Conservation (phyloP, 2,329 filamentous ascomycete genomes). For the Pseudogymnoascus pannorum region DNA sequence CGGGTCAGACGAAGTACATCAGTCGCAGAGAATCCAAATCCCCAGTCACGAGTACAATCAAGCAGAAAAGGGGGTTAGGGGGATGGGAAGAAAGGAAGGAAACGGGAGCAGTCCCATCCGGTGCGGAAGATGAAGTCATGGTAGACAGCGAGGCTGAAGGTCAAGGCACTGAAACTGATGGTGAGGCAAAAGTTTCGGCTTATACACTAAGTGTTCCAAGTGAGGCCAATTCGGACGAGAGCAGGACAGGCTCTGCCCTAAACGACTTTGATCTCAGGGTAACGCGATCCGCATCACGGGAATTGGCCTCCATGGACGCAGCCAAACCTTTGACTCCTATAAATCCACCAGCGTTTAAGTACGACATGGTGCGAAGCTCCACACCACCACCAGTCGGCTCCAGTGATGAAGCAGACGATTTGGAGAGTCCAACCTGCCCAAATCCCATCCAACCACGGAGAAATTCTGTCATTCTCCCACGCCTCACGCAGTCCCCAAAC, state of each 20-base stretch:
- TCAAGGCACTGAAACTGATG: background rate
- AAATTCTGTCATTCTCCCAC: background rate
- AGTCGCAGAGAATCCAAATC: constrained; percentile 2
- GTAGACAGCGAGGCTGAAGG: background rate
- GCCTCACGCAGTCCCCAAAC: background rate
- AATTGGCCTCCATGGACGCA: background rate
- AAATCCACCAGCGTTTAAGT: background rate
- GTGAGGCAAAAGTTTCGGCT: background rate
- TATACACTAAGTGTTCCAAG: background rate
- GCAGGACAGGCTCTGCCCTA: background rate
- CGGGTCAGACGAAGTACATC: background rate
- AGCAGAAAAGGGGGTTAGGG: background rate
- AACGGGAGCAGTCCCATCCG: background rate
- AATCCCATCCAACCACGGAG: background rate
- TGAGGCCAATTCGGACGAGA: background rate
- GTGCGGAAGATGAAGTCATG: background rate
- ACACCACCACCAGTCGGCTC: background rate
- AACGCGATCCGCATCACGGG: background rate
- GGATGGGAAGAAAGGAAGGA: background rate
- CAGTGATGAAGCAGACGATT: background rate
- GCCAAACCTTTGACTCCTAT: background rate
- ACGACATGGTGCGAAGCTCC: background rate
- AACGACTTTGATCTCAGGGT: background rate
- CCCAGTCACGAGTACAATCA: background rate
- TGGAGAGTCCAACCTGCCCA: background rate